Evolutionary conservation across 108 stramenopile species (phyloP), one percentile per base, ranked within the genome.

Genomic region (Asterionellopsis glacialis): DNA sequence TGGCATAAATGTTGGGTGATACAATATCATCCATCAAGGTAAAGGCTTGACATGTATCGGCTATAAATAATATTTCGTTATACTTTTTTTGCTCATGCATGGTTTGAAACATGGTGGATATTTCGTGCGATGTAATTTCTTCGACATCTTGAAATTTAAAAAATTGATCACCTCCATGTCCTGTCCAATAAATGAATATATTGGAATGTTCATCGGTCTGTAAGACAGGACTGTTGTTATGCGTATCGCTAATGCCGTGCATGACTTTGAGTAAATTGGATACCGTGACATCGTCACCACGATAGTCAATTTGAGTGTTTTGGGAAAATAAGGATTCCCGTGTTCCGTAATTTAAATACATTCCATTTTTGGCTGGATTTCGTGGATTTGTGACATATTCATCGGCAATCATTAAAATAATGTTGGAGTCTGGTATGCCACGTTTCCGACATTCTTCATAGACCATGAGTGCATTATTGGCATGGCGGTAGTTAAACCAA

Each of bases 71-170:
- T 1, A 92, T 59, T 26, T 85, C 65, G 11, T 76, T 57, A 65
- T 82, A 97, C 26, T 76, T 65, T 39, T 72, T 67, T 41, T 74
- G 63, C 28, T 62, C 48, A 24, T 84, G 51, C 93, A 94, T 82
- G 63, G 81, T 74, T 23, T 80, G 68, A 55, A 95, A 70, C 16
- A 82, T 71, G 1, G 59, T 63, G 43, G 85, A 67, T 43, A 95
- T 58, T 63, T 96, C 94, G 51, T 82, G 55, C 1, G 91, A 73
- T 65, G 77, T 88, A 23, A 97, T 50, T 68, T 98, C 98, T 68
- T 97, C 95, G 22, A 73, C 75, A 76, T 98, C 96, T 69, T 97
- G 96, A 63, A 98, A 97, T 73, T 96, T 96, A 68, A 97, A 90
- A 67, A 97, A 97, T 63, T 72, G 87, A 72, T 98, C 93, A 13